A percentile compares a stretch with the other conserved stretches of the same genome.
phyloP scores from a whole-genome alignment of 805 yeast genomes.

The Wickerhamomyces pijperi region DNA sequence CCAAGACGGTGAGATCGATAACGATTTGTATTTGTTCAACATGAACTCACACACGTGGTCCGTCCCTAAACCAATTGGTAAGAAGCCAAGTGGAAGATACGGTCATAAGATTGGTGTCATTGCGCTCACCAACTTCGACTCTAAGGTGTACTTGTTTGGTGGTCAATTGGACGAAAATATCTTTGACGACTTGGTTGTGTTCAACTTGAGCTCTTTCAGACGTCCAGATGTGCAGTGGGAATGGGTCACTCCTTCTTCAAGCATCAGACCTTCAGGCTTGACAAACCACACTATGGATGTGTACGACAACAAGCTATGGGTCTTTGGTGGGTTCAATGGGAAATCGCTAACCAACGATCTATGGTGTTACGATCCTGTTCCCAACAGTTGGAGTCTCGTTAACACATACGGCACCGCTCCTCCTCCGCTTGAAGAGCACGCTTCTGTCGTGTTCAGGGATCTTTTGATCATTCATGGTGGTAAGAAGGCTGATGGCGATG shows the following conservation, averaged over 20 bases:
- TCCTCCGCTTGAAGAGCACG: conserved; percentile 84
- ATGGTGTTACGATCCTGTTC: conserved; percentile 66
- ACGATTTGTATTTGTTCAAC: conserved; percentile 79
- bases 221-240: conserved; percentile 82
- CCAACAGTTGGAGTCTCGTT: conserved; percentile 60
- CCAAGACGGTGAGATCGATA: conserved; percentile 69
- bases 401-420: conserved; percentile 62
- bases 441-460: conserved; percentile 71
- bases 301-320: conserved; percentile 64
- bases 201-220: conserved; percentile 79
- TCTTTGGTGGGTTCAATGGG: conserved; percentile 89
- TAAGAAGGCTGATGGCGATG: conserved; percentile 59
- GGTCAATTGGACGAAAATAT: conserved; percentile 83
- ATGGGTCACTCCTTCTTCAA: conserved; percentile 41
- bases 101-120: conserved; percentile 86
- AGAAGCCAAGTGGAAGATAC: conserved; percentile 83
- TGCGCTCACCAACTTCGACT: conserved; percentile 44
- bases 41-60: conserved; percentile 73
- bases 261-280: conserved; percentile 64
- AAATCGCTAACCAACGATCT: conserved; percentile 61
- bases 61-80: conserved; percentile 60
- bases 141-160: conserved; percentile 74
- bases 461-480: conserved; percentile 86
- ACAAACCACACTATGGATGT: conserved; percentile 87
- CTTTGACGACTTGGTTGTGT: conserved; percentile 76